Percentiles rank a stretch among this genome's conserved stretches.
Conservation (phyloP, 1,284 basidiomycete species). For the Heterobasidion occidentale region DNA sequence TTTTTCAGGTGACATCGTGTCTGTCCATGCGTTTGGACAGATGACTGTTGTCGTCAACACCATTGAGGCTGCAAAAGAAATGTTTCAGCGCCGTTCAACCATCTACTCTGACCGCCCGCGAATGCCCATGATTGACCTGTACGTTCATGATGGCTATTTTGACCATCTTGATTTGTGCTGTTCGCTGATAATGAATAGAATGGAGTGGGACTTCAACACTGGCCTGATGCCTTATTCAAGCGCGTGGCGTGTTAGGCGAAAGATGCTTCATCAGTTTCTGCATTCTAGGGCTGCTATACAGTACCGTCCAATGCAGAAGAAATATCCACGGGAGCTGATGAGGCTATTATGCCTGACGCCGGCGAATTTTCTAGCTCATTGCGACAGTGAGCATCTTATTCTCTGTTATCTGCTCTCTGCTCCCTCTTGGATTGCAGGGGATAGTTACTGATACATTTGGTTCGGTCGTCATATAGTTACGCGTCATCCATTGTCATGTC, state of each 20-base stretch:
- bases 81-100: constrained; percentile 3
- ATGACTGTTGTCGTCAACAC: constrained; percentile 5
- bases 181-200: not conserved
- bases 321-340: not conserved
- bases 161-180: no score
- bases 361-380: not conserved
- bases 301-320: not conserved
- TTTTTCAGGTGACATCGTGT: not conserved
- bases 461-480: not conserved
- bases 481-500: not conserved
- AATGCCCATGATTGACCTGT: not conserved
- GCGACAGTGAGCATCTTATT: not conserved
- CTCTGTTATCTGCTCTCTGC: not conserved
- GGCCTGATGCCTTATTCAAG: not conserved
- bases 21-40: not conserved
- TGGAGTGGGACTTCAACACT: not conserved
- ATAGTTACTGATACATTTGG: not conserved
- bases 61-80: not conserved
- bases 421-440: not conserved
- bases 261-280: not conserved
- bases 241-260: not conserved
- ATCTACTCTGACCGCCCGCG: constrained; percentile 5
- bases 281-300: not conserved
- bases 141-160: not conserved
- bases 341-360: not conserved